Conservation (phyloP, 495 filamentous ascomycete species). For the Aspergillus olivimuriae region DNA sequence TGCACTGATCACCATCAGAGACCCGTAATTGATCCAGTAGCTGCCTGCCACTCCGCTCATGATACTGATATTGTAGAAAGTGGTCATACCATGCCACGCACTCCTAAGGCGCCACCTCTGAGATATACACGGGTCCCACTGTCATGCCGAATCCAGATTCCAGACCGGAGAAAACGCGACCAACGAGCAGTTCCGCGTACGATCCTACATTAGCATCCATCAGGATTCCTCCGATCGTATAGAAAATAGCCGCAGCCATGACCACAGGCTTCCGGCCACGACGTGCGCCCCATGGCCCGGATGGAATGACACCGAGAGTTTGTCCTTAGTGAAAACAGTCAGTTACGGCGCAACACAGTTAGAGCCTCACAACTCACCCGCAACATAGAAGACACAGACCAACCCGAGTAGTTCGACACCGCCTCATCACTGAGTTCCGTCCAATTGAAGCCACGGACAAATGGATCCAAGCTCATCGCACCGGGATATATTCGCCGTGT, state of each 20-base stretch:
- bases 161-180: constrained; percentile 64
- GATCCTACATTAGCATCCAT: constrained; percentile 22
- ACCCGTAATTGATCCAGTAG: constrained; percentile 70
- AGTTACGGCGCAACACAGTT: no score
- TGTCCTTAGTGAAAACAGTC: constrained; percentile 7
- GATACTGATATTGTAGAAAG: constrained; percentile 71
- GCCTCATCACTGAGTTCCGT: constrained; percentile 3
- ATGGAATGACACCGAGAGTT: constrained; percentile 15
- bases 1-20: constrained; percentile 20
- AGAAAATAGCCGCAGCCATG: constrained; percentile 13
- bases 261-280: constrained; percentile 17
- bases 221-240: constrained; percentile 17
- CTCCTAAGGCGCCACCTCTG: constrained; percentile 43
- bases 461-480: constrained; percentile 18
- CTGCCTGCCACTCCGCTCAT: constrained; percentile 71
- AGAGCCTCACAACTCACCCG: constrained; percentile 14
- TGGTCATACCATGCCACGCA: constrained; percentile 64
- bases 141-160: constrained; percentile 72
- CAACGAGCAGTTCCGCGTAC: constrained; percentile 46
- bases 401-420: constrained; percentile 17
- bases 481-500: constrained; percentile 24
- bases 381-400: constrained; percentile 20
- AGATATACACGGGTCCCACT: constrained; percentile 63
- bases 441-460: constrained; percentile 16
- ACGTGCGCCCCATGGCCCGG: constrained; percentile 16